Evolutionary conservation across 1,284 basidiomycete species (phyloP), one percentile per base, ranked within the genome.

Genomic region (Peniophora sp.): DNA sequence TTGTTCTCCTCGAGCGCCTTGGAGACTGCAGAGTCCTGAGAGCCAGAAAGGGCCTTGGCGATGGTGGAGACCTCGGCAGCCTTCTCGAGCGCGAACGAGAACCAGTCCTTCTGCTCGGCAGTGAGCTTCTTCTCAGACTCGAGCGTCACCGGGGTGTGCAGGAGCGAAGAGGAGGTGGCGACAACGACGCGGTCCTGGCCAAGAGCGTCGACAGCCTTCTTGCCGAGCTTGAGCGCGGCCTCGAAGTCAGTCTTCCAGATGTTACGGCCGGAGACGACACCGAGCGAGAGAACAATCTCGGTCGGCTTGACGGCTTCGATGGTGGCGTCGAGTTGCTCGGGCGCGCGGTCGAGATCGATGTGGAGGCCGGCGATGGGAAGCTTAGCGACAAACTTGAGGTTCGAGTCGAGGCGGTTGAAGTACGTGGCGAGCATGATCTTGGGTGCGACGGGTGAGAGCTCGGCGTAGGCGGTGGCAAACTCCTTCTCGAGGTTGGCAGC

Each of bases 231-330:
- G 73, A 96, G 79, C 54, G 92, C 88, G 49, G 83, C 85, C 60
- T 78, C 75, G 64, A 99, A 86, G 75, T 99, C 96, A 57, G 86
- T 91, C 85, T 99, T 99, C 97, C 97, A 99, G 75, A 99, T 93
- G 80, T 99, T 99, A 67, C 97, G 93, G 56, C 97, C 97, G 43
- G 97, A 99, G 58, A 99, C 91, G 57, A 99, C 70, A 75, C 97
- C 97, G 58, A 99, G 87, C 53, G 97, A 99, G 53, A 99, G 79
- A 56, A 85, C 69, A 59, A 95, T 81, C 67, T 75, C 74, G 59
- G 90, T 93, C 55, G 78, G 65, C 78, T 93, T 95, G 69, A 98
- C 69, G 54, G 93, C 93, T 50, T 79, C 78, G 56, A 97, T 59
- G 56, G 94, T 91, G 47, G 79, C 76, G 53, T 92, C 89, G 61